These are phyloP conservation scores for Crithidia fasciculata DNA, from an alignment of 208 protist genomes.

Conservation along the genomic window DNA sequence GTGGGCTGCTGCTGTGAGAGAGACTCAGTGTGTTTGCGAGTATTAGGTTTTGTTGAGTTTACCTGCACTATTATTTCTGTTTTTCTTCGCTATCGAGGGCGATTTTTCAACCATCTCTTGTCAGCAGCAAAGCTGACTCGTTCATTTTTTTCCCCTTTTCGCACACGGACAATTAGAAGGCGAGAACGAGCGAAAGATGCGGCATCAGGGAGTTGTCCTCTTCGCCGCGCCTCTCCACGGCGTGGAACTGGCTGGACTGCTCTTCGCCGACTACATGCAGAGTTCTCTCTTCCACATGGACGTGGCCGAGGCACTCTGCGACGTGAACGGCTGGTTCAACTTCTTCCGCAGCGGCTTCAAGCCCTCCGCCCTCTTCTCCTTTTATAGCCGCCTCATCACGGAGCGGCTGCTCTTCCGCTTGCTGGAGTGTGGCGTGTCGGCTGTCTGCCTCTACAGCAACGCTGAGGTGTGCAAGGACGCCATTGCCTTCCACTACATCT, in stretches of 20 bases:
- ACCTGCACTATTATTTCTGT: neutral
- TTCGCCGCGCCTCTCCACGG: conserved; percentile 34
- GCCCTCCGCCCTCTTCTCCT: conserved; percentile 19
- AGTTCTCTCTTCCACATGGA: conserved; percentile 54
- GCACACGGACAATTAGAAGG: neutral
- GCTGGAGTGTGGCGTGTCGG: conserved; percentile 61
- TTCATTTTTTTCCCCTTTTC: neutral
- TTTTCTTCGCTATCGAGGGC: neutral
- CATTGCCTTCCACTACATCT: conserved; percentile 55
- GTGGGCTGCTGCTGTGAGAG: too few species aligned
- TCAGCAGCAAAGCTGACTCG: neutral
- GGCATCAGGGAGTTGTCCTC: conserved; percentile 29
- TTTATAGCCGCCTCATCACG: conserved; percentile 38
- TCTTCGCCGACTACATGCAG: conserved; percentile 70
- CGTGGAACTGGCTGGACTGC: conserved; percentile 33
- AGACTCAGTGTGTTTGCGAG: neutral
- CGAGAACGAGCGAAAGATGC: neutral
- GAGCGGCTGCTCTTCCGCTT: conserved; percentile 54
- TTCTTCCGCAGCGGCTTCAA: conserved; percentile 39
- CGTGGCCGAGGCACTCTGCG: conserved; percentile 45
- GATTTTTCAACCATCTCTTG: neutral
- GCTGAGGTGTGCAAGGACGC: conserved; percentile 51
- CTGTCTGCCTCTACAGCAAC: conserved; percentile 30
- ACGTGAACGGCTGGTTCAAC: conserved; percentile 27
- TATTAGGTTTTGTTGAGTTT: conserved; percentile 5